These are phyloP conservation scores for Echium plantagineum DNA, from an alignment of 257 asterid species.

Conservation along the genomic window DNA sequence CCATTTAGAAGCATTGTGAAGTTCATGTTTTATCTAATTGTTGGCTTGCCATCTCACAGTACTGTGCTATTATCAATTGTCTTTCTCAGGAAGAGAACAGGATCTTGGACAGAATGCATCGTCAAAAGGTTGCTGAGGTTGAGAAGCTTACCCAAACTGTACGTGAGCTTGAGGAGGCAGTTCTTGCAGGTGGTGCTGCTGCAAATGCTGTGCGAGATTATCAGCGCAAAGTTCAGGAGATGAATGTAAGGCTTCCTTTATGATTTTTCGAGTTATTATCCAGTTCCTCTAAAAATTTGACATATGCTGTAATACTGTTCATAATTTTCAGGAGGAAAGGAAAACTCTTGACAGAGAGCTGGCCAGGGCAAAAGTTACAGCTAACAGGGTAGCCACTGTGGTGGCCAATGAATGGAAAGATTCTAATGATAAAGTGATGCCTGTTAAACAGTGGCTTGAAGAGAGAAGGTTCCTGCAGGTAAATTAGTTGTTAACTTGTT, in stretches of 20 bases:
- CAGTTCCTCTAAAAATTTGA: conserved; percentile 5
- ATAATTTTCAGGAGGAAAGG: conserved; percentile 63
- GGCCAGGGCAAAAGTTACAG: conserved; percentile 97
- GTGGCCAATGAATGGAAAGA: conserved; percentile 99
- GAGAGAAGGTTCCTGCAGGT: conserved; percentile 94
- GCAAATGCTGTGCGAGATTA: conserved; percentile 98
- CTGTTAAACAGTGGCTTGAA: conserved; percentile 96
- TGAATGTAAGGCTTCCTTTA: conserved; percentile 51
- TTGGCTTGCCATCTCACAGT: neutral
- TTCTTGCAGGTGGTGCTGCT: conserved; percentile 98
- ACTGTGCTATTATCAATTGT: conserved; percentile 1
- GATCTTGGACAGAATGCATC: conserved; percentile 86
- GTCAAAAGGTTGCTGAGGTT: conserved; percentile 95
- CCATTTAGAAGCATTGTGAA: conserved; percentile 1
- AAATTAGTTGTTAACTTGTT: conserved; percentile 7
- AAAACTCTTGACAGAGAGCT: conserved; percentile 96
- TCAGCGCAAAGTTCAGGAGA: conserved; percentile 97
- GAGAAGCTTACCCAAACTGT: conserved; percentile 96
- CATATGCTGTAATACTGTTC: conserved; percentile 11
- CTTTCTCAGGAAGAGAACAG: conserved; percentile 75
- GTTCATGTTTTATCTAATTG: conserved; percentile 1
- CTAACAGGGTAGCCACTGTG: conserved; percentile 96
- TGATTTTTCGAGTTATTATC: neutral
- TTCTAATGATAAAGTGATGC: conserved; percentile 96
- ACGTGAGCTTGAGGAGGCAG: conserved; percentile 98